phyloP scores from a whole-genome alignment of 306 rosid species.

The Trifolium pratense region DNA sequence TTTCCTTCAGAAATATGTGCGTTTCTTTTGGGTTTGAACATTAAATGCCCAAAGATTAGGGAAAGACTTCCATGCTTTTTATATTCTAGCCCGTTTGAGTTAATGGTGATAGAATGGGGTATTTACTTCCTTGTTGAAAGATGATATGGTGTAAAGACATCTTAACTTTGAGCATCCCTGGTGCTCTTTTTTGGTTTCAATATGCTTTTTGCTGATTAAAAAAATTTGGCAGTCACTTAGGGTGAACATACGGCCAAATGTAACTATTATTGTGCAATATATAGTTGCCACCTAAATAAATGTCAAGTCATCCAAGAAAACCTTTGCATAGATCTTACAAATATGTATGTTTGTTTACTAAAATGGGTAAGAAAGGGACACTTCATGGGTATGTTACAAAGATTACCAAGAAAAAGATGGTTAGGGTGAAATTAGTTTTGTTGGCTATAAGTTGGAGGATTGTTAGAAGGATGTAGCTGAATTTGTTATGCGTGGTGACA shows the following conservation, averaged over 20 bases:
- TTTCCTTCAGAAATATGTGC: not conserved
- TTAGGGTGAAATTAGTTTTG: not conserved
- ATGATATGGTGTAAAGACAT: not conserved
- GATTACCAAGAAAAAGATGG: not conserved
- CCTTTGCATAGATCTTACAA: not conserved
- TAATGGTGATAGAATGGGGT: not conserved
- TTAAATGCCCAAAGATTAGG: not conserved
- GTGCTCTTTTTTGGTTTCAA: not conserved
- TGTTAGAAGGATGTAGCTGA: not conserved
- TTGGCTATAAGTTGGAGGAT: not conserved
- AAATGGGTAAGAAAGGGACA: not conserved
- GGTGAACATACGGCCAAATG: not conserved
- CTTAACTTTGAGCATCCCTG: not conserved
- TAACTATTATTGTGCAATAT: not conserved
- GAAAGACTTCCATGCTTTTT: too few species aligned
- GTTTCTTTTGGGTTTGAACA: not conserved
- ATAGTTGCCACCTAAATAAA: too few species aligned
- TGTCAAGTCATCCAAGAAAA: too few species aligned
- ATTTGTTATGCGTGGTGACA: not conserved
- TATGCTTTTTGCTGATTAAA: not conserved
- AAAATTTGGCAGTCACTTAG: not conserved
- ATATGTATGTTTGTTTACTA: not conserved
- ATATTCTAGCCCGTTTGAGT: too few species aligned
- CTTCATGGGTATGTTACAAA: not conserved
- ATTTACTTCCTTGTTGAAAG: not conserved